phyloP scores from a whole-genome alignment of 192 early-diverging fungal genomes.

The Backusella australiensis region DNA sequence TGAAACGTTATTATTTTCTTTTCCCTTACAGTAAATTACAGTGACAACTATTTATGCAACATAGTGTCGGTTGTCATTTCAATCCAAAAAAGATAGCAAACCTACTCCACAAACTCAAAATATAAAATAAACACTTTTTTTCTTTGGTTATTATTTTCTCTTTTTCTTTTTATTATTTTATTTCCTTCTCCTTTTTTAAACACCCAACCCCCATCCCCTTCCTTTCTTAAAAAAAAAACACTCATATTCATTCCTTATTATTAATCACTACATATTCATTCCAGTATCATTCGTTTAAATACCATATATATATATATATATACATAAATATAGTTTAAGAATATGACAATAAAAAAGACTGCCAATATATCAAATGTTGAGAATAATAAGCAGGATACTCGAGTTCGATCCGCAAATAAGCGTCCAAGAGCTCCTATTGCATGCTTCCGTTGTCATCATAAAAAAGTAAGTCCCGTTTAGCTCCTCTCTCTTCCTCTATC shows the following conservation, averaged over 20 bases:
- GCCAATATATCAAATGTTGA: conserved; percentile 3
- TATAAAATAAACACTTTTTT: background rate
- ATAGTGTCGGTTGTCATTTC: background rate
- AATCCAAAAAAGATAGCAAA: background rate
- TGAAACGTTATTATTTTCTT: background rate
- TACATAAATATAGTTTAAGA: background rate
- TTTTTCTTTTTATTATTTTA: background rate
- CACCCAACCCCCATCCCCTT: background rate
- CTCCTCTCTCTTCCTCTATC: background rate
- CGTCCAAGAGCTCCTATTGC: conserved; percentile 31
- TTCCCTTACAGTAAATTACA: background rate
- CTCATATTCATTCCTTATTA: no score
- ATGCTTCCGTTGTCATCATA: conserved; percentile 31
- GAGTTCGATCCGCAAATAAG: conserved; percentile 15
- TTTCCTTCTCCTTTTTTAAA: background rate
- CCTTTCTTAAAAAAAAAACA: background rate
- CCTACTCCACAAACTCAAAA: background rate
- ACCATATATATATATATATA: background rate
- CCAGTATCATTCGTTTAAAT: background rate
- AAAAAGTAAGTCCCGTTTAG: conserved; percentile 11
- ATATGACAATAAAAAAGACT: conserved; percentile 6
- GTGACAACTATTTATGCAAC: conserved; percentile 8
- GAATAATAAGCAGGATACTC: background rate
- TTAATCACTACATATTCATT: background rate
- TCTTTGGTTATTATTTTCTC: background rate